phyloP scores from a whole-genome alignment of 495 filamentous ascomycete genomes.

The Physcia stellaris region DNA sequence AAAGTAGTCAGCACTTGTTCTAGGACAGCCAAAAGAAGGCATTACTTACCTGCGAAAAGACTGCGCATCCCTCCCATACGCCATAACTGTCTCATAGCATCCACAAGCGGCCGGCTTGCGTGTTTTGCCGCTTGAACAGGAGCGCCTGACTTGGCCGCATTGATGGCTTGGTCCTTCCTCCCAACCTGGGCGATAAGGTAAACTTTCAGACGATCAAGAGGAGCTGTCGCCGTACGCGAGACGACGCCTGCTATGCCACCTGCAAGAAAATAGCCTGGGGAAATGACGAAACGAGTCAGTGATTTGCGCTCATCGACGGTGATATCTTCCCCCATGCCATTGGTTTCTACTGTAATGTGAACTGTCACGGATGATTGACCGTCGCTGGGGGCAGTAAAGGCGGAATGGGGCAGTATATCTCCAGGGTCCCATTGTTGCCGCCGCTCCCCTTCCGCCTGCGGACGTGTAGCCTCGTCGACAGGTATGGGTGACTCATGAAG shows the following conservation, averaged over 20 bases:
- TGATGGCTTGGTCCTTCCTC: conserved; percentile 40
- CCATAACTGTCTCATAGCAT: conserved; percentile 66
- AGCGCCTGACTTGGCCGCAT: conserved; percentile 58
- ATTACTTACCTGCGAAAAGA: conserved; percentile 75
- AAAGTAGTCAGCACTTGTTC: conserved; percentile 18
- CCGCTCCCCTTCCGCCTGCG: conserved; percentile 4
- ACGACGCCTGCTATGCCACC: conserved; percentile 85
- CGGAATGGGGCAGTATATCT: conserved; percentile 4
- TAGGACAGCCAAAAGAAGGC: conserved; percentile 9
- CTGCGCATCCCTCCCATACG: conserved; percentile 76
- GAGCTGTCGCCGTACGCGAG: conserved; percentile 85
- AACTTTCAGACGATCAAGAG: conserved; percentile 92
- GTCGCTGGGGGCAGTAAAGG: conserved; percentile 2
- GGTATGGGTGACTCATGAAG: neutral
- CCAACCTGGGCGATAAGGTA: conserved; percentile 90
- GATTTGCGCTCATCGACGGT: no score
- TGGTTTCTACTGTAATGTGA: conserved; percentile 29
- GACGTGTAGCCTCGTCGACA: neutral
- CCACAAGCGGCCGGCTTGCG: conserved; percentile 51
- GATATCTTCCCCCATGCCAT: conserved; percentile 27
- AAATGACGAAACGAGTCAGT: conserved; percentile 51
- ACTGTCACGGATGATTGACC: conserved; percentile 14
- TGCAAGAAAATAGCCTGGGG: conserved; percentile 92
- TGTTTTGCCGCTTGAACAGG: conserved; percentile 51
- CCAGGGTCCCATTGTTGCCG: conserved; percentile 14